A percentile compares a stretch with the other conserved stretches of the same genome.
Conservation (phyloP, 202 grass and related monocot genomes). For the Eragrostis tef region DNA sequence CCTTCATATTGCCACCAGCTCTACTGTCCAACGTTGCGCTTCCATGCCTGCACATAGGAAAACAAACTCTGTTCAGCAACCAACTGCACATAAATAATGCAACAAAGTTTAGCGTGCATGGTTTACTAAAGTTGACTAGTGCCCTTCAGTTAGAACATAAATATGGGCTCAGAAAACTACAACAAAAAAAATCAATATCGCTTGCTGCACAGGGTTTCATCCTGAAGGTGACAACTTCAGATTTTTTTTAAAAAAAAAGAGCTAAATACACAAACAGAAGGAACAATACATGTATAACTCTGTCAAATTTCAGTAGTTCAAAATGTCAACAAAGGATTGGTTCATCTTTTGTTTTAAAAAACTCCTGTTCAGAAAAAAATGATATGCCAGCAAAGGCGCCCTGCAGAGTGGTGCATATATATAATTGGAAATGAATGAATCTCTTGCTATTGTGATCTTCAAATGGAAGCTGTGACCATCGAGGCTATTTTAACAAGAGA, state of each 20-base stretch:
- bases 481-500: not conserved
- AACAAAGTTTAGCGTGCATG: not conserved
- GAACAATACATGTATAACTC: not conserved
- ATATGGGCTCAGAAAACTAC: not conserved
- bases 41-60: conserved; percentile 65
- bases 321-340: conserved; percentile 8
- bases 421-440: not conserved
- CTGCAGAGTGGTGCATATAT: not conserved
- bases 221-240: not conserved
- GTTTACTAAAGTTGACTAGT: not conserved
- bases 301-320: not conserved
- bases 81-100: not conserved
- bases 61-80: conserved; percentile 17
- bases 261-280: not conserved
- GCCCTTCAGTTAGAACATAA: not conserved
- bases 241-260: not conserved
- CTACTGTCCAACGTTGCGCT: conserved; percentile 73
- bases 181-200: not conserved
- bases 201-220: not conserved
- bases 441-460: not conserved
- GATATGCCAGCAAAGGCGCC: not conserved
- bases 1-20: conserved; percentile 89
- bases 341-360: not conserved
- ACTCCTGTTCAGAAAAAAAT: not conserved
- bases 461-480: not conserved